Evolutionary conservation across 139 green algal genomes (phyloP).

Genomic region (Volvox africanus): DNA sequence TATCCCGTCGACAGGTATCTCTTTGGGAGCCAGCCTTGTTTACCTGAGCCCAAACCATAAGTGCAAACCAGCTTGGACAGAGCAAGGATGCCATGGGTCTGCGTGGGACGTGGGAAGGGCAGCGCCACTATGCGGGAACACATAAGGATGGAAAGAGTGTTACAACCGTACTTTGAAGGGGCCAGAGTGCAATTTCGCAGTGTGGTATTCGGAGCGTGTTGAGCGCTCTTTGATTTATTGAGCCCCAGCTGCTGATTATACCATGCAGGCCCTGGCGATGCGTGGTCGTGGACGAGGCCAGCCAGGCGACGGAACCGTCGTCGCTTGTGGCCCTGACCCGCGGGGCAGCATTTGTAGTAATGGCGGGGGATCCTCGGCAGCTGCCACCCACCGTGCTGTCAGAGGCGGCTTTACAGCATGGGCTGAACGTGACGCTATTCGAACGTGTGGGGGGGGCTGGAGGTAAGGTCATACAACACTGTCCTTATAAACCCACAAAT

Average conservation of each 20-base stretch:
- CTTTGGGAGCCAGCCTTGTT: too few relatives aligned
- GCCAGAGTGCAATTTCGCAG: too few relatives aligned
- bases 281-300: conserved; percentile 95
- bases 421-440: conserved; percentile 89
- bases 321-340: conserved; percentile 87
- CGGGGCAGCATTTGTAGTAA: conserved; percentile 85
- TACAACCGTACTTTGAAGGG: too few relatives aligned
- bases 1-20: too few relatives aligned
- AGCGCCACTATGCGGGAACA: too few relatives aligned
- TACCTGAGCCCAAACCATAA: too few relatives aligned
- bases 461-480: background rate
- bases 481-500: too few relatives aligned
- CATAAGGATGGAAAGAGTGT: too few relatives aligned
- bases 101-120: too few relatives aligned
- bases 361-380: conserved; percentile 94
- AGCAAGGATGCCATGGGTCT: too few relatives aligned
- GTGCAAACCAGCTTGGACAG: too few relatives aligned
- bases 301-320: conserved; percentile 89
- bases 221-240: background rate
- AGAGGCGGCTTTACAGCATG: conserved; percentile 11
- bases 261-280: conserved; percentile 72
- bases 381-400: conserved; percentile 90
- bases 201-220: too few relatives aligned
- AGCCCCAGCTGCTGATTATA: background rate
- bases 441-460: conserved; percentile 68